A percentile compares a stretch with the other conserved stretches of the same genome.
phyloP scores from a whole-genome alignment of 2,329 filamentous ascomycete species.

The Fusarium chlamydosporum region DNA sequence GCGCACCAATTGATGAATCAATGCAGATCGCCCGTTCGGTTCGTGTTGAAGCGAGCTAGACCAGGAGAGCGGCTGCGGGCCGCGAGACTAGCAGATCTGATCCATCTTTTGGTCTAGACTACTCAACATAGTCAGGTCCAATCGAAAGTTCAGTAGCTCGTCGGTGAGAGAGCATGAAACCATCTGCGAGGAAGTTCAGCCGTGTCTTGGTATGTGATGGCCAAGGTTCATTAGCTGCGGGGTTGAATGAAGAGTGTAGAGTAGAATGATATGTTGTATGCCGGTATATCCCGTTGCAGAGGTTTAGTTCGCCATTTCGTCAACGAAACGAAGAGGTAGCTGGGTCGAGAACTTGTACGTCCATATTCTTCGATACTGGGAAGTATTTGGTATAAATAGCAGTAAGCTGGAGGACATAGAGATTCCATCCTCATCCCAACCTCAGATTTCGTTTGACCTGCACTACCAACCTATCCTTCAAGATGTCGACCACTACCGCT shows the following conservation, averaged over 20 bases:
- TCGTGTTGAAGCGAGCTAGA: slow-evolving; percentile 4
- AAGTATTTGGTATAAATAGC: no score
- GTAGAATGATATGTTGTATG: background rate
- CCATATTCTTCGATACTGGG: no score
- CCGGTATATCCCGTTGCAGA: background rate
- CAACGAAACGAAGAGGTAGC: no score
- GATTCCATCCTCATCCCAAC: no score
- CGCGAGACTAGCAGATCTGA: slow-evolving; percentile 17
- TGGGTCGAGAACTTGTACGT: no score
- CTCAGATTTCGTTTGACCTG: no score
- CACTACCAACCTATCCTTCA: no score
- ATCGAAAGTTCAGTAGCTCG: background rate
- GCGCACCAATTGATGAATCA: background rate
- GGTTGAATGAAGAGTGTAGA: background rate
- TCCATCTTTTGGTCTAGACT: slow-evolving; percentile 10
- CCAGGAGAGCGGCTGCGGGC: slow-evolving; percentile 21
- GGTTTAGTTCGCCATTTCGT: slow-evolving; percentile 7
- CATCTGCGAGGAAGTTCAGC: slow-evolving; percentile 2
- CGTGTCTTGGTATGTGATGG: slow-evolving; percentile 10
- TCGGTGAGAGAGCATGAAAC: background rate
- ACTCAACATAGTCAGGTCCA: background rate
- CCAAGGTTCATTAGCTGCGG: background rate
- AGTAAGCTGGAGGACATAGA: no score
- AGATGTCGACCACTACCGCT: no score
- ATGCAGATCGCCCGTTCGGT: slow-evolving; percentile 2